phyloP scores from a whole-genome alignment of 1,139 yeast species.

The Geotrichum reessii region DNA sequence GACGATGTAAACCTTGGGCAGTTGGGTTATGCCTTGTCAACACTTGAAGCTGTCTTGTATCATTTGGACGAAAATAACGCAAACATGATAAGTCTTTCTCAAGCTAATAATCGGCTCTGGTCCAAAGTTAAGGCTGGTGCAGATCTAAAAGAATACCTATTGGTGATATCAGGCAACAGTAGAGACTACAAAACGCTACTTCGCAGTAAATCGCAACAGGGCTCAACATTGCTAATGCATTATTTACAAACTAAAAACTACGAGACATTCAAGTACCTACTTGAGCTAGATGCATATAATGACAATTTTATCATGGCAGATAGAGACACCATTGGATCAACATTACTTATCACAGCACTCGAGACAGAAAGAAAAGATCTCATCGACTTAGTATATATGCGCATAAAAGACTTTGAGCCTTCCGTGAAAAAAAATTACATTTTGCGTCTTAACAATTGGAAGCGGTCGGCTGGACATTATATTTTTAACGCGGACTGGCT shows the following conservation, averaged over 20 bases:
- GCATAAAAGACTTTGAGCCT: constrained; percentile 39
- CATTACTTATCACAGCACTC: constrained; percentile 57
- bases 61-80: constrained; percentile 49
- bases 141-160: constrained; percentile 1
- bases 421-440: constrained; percentile 44
- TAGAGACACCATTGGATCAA: constrained; percentile 48
- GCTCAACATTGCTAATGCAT: constrained; percentile 54
- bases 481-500: constrained; percentile 54
- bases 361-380: constrained; percentile 49
- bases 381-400: constrained; percentile 40
- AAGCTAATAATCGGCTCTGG: constrained; percentile 52
- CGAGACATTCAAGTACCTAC: constrained; percentile 43
- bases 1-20: constrained; percentile 46
- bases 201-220: constrained; percentile 51
- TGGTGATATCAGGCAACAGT: constrained; percentile 19
- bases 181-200: constrained; percentile 42
- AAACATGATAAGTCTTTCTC: constrained; percentile 44
- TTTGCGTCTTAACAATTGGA: constrained; percentile 46
- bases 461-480: constrained; percentile 68
- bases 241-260: constrained; percentile 26
- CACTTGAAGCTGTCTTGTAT: constrained; percentile 73
- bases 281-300: constrained; percentile 49
- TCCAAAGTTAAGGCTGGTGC: constrained; percentile 35
- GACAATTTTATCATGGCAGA: constrained; percentile 66
- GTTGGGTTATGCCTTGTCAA: constrained; percentile 61